Evolutionary conservation across 176 grass and related monocot genomes (phyloP).

Genomic region (Olyra latifolia): DNA sequence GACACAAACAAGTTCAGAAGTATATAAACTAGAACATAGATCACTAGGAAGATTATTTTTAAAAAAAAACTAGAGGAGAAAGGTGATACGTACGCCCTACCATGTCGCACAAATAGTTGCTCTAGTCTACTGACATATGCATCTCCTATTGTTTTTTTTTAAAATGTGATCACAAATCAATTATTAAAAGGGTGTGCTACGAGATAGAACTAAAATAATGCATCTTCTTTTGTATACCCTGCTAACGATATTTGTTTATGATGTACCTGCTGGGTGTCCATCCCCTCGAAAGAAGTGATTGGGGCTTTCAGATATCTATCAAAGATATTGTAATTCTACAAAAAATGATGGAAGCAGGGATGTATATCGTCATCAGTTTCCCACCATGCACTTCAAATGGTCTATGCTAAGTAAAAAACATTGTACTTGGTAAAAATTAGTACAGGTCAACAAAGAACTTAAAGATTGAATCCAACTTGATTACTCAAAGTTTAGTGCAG

Average conservation of each 20-base stretch:
- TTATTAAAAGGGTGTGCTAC: background rate
- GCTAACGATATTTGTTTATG: background rate
- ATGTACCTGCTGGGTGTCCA: constrained; percentile 61
- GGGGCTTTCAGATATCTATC: constrained; percentile 77
- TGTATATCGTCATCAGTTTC: background rate
- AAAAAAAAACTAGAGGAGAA: background rate
- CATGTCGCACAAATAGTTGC: constrained; percentile 48
- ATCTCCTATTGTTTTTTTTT: constrained; percentile 29
- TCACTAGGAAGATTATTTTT: no score
- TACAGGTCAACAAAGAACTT: background rate
- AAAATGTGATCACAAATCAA: background rate
- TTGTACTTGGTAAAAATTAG: background rate
- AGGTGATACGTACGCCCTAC: constrained; percentile 12
- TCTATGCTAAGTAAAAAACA: background rate
- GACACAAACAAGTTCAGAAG: constrained; percentile 4
- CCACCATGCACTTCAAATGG: background rate
- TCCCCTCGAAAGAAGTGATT: constrained; percentile 65
- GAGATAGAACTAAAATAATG: background rate
- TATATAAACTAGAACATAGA: background rate
- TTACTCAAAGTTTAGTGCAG: background rate
- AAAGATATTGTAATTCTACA: constrained; percentile 64
- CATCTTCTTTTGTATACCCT: constrained; percentile 43
- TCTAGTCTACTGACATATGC: constrained; percentile 39
- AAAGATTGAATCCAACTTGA: background rate
- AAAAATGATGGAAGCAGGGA: background rate